These are phyloP conservation scores for Chaetoceros tenuissimus DNA, from an alignment of 108 stramenopile species.

Conservation along the genomic window DNA sequence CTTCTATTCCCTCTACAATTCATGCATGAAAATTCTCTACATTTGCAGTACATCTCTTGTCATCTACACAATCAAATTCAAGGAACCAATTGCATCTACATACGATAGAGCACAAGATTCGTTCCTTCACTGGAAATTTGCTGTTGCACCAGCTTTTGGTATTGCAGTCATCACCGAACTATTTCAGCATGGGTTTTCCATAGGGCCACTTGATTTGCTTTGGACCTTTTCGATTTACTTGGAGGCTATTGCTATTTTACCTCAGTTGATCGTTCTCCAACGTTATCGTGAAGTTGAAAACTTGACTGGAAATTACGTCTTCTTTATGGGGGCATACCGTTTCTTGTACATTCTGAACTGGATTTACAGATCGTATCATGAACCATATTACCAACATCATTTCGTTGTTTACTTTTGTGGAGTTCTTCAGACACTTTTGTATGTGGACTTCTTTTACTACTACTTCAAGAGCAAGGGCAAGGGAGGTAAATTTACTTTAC, in stretches of 20 bases:
- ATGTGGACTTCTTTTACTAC: constrained; percentile 99
- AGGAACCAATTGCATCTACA: constrained; percentile 88
- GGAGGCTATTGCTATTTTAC: constrained; percentile 93
- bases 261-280: constrained; percentile 96
- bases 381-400: constrained; percentile 88
- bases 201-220: constrained; percentile 62
- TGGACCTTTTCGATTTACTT: constrained; percentile 97
- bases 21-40: constrained; percentile 93
- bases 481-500: constrained; percentile 76
- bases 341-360: constrained; percentile 99
- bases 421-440: constrained; percentile 93
- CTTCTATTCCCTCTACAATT: constrained; percentile 93
- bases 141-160: constrained; percentile 85
- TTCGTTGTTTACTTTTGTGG: constrained; percentile 91
- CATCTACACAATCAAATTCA: constrained; percentile 86
- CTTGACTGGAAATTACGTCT: constrained; percentile 96
- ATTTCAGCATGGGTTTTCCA: constrained; percentile 41
- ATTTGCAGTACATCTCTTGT: constrained; percentile 89
- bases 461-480: constrained; percentile 78
- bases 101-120: constrained; percentile 97
- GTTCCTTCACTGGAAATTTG: constrained; percentile 95
- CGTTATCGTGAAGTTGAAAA: constrained; percentile 96
- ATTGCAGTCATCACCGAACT: constrained; percentile 77
- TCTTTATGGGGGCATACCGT: constrained; percentile 95
- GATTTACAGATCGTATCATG: constrained; percentile 88